Base-by-base conservation (phyloP, 306 rosid genomes). In the Morella rubra region DNA sequence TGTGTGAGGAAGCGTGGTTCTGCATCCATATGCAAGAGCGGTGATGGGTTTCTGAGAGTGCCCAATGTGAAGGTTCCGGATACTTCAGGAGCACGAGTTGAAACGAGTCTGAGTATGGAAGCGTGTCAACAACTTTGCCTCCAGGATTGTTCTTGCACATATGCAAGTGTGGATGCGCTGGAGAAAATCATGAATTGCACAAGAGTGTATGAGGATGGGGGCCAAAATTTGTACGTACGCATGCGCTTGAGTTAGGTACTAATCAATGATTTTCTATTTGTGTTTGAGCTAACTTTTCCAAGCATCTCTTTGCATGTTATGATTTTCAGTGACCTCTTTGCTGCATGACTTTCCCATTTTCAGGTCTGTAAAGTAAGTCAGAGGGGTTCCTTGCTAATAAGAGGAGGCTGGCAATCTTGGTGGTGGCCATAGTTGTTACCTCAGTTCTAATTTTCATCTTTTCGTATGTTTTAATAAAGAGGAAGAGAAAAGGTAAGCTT, bases 11-110 rank as follows among this genome's bases (percentile, higher is more conserved):
- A 46, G 42, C n/a, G 65, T 19, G 77, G 77, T 11, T 22, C 6
- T 13, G 45, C 68, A 32, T 76, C 71, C 15, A 82, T 83, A 68
- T 84, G 90, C 49, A 2, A 22, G 9, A 82, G 53, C 19, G 85
- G 84, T 0, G 88, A 87, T 41, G 86, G 85, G 45, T 87, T 84
- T 51, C 75, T 77, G 53, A 76, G 45, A 75, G 4, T 82, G 49
- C 2, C 47, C 2, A 27, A 58, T 20, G 79, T 82, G 32, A 85
- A 85, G 72, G 70, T 76, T 44, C 88, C 85, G 0, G 88, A 85
- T 42, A 56, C 81, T 7, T 67, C 84, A 16, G 41, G 6, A 0
- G 83, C 79, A 45, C 65, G 32, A 41, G 72, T 69, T 40, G 55
- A 40, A 0, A 69, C 1, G 42, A 75, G 52, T 40, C n/a, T 14